phyloP scores from a whole-genome alignment of 176 grass and related monocot species.

The Bromus sterilis region DNA sequence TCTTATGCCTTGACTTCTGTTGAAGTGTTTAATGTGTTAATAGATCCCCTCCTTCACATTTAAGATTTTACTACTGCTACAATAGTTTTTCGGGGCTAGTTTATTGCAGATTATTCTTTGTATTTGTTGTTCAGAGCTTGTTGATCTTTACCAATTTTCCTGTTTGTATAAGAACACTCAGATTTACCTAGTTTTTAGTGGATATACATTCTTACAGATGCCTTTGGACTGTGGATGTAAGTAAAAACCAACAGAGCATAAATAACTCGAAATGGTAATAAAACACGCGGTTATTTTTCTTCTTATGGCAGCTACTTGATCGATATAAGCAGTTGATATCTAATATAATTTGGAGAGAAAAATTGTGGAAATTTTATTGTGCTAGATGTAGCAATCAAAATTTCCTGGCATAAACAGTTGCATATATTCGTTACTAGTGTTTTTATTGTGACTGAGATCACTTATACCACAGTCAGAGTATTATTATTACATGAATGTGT shows the following conservation, averaged over 20 bases:
- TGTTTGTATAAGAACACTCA: background rate
- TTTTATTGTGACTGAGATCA: background rate
- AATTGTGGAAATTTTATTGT: background rate
- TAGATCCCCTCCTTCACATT: too few species aligned
- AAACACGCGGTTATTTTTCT: background rate
- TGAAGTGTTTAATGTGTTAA: too few species aligned
- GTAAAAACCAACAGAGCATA: background rate
- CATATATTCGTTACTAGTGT: background rate
- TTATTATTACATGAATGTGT: background rate
- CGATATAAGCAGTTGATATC: background rate
- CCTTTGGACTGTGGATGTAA: background rate
- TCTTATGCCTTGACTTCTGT: background rate
- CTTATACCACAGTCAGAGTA: background rate
- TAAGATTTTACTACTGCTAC: background rate
- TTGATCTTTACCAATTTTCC: background rate
- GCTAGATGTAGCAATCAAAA: slow-evolving; percentile 5
- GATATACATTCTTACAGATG: background rate
- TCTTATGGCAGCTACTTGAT: background rate
- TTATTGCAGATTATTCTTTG: slow-evolving; percentile 7
- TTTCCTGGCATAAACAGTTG: background rate
- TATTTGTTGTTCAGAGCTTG: background rate
- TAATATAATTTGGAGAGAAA: background rate
- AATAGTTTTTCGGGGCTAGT: background rate
- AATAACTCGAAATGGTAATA: background rate
- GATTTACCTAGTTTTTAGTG: background rate